These are phyloP conservation scores for Erythrobasidium hasegawianum DNA, from an alignment of 1,284 basidiomycete species.

Conservation along the genomic window DNA sequence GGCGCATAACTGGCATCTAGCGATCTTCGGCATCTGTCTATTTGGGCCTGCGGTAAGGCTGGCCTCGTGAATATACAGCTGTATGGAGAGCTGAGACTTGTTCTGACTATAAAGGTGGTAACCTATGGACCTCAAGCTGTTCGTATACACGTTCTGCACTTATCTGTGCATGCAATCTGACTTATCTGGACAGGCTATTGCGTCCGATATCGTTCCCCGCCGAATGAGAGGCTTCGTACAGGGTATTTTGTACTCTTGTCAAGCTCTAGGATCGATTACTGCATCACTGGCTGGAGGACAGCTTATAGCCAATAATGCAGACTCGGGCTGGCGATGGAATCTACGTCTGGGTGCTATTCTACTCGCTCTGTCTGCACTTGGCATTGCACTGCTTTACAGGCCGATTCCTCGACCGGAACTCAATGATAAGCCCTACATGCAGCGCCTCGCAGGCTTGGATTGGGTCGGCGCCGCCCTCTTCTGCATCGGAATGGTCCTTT, in stretches of 20 bases:
- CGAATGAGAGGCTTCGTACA: conserved; percentile 24
- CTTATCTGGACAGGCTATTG: background rate
- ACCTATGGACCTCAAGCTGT: background rate
- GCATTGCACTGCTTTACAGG: conserved; percentile 8
- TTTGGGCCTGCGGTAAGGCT: background rate
- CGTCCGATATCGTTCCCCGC: conserved; percentile 22
- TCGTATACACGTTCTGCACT: background rate
- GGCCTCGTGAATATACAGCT: background rate
- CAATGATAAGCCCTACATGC: background rate
- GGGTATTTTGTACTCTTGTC: conserved; percentile 15
- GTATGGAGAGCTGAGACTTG: background rate
- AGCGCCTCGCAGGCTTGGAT: conserved; percentile 8
- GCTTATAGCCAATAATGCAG: too few species aligned
- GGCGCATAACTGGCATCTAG: conserved; percentile 2
- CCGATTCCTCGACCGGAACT: conserved; percentile 1
- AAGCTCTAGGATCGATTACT: conserved; percentile 9
- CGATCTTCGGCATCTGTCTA: conserved; percentile 16
- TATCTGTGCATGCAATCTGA: background rate
- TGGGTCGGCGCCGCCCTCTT: conserved; percentile 23
- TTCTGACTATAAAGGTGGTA: conserved; percentile 1
- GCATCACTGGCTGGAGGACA: conserved; percentile 9
- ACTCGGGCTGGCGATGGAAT: too few species aligned
- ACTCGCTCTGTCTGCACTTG: background rate
- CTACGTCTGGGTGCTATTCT: conserved; percentile 6
- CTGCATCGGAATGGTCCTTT: conserved; percentile 22